Percentiles rank a stretch among this genome's conserved stretches.
Conservation (phyloP, 306 rosid genomes). For the Rosa lucieae region DNA sequence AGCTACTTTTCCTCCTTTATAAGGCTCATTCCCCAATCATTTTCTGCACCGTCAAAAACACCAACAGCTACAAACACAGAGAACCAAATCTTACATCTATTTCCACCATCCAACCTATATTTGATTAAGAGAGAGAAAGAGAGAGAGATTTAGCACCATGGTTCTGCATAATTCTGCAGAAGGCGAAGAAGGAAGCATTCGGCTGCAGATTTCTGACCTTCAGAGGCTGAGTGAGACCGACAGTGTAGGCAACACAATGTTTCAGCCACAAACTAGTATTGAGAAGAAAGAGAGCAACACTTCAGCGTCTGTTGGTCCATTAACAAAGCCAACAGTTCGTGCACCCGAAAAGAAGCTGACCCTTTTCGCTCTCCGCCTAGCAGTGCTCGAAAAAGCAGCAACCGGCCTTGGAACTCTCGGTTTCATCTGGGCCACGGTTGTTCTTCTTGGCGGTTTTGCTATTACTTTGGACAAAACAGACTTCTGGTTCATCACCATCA, state of each 20-base stretch:
- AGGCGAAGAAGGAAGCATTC: conserved; percentile 43
- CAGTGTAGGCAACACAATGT: conserved; percentile 48
- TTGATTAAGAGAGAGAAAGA: not conserved
- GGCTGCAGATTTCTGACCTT: conserved; percentile 46
- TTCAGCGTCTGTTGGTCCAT: conserved; percentile 9
- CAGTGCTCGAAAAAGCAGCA: conserved; percentile 86
- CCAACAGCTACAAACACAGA: not conserved
- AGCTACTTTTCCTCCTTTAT: conserved; percentile 30
- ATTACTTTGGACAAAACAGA: conserved; percentile 68
- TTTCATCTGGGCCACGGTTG: conserved; percentile 94
- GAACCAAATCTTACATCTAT: not conserved
- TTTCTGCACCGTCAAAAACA: not conserved
- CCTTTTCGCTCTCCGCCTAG: conserved; percentile 79
- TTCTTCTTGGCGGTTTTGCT: conserved; percentile 89
- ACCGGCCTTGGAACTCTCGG: conserved; percentile 92
- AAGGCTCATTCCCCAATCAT: not conserved
- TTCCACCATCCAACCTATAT: not conserved
- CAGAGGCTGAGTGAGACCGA: conserved; percentile 41
- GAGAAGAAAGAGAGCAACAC: conserved; percentile 50
- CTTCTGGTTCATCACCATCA: conserved; percentile 87
- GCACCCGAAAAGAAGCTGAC: conserved; percentile 91
- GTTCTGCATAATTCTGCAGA: conserved; percentile 38
- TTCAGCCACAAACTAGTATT: conserved; percentile 49
- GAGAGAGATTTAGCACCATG: conserved; percentile 28
- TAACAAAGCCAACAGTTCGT: conserved; percentile 25